phyloP scores from a whole-genome alignment of 306 rosid species.

The Trichosanthes cucumerina region DNA sequence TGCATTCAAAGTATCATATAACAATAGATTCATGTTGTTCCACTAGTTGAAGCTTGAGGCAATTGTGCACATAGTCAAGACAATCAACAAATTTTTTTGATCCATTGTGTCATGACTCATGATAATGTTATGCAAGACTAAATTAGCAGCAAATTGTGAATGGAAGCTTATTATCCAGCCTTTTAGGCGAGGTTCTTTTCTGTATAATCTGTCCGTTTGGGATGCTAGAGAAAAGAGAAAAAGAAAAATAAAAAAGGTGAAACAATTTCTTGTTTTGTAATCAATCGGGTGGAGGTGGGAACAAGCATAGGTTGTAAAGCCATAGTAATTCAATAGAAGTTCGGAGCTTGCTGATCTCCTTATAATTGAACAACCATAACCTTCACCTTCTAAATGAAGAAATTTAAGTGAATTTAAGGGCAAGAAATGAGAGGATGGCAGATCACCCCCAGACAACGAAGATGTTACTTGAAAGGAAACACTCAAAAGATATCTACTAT shows the following conservation, averaged over 20 bases:
- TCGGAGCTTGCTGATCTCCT: slow-evolving; percentile 21
- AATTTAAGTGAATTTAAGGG: background rate
- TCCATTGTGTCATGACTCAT: background rate
- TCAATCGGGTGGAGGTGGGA: background rate
- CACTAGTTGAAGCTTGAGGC: background rate
- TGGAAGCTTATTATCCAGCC: background rate
- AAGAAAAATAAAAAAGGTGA: background rate
- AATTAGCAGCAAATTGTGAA: background rate
- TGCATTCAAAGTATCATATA: background rate
- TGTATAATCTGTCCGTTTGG: background rate
- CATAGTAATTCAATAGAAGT: background rate
- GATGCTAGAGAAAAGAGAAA: background rate
- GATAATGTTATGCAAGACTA: background rate
- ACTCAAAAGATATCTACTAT: background rate
- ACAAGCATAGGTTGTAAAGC: background rate
- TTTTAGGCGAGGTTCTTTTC: background rate
- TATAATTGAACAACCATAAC: slow-evolving; percentile 9
- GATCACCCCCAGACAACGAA: background rate
- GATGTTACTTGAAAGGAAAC: background rate
- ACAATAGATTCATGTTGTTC: background rate
- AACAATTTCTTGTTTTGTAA: background rate
- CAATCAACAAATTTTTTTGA: background rate
- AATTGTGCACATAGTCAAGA: background rate
- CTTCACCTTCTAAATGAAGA: slow-evolving; percentile 20
- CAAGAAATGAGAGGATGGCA: background rate